Evolutionary conservation across 2,329 filamentous ascomycete genomes (phyloP), one percentile per base, ranked within the genome.

Genomic region (Bipolaris oryzae): DNA sequence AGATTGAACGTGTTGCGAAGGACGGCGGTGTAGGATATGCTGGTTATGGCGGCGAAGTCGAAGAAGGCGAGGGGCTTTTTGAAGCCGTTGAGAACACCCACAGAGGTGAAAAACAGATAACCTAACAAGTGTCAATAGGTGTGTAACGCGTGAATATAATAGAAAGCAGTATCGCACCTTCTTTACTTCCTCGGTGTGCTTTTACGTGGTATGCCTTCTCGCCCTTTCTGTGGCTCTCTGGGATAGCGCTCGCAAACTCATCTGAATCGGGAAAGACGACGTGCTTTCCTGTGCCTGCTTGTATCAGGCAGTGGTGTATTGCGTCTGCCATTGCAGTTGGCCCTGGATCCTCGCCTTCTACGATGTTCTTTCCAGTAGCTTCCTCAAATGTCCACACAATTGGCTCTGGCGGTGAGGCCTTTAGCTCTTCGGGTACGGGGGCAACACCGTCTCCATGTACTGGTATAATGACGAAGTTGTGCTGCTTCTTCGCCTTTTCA

Each of bases 1-100:
- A 89, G 80, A 64, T 88, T 88, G 77, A 89, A 89, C 0, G 86
- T 88, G 33, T 86, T 82, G 63, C 87, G 85, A 6, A 89, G 77
- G 16, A 88, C 84, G 38, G 83, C 85, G 3, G 85, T 88, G 75
- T 88, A 89, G 37, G 83, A 85, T 43, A 87, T 82, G 20, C 82
- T 83, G 49, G 84, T 83, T 55, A 89, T 80, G 34, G 79, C 77
- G 45, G 82, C 80, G 58, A 88, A 87, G 7, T 85, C 80, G 68
- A 88, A 87, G 75, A 85, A 88, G 7, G 83, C 72, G 21, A 89
- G 76, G 0, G 86, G 86, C 66, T 88, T 89, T 68, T 87, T 88
- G 79, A 87, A 88, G 38, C 83, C 86, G 67, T 84, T 88, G 38
- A 88, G 72, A 45, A 89, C 84, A 31, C 86, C 86, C 7, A 79